Evolutionary conservation across 495 filamentous ascomycete species (phyloP), one percentile per base, ranked within the genome.

Genomic region (Penicillium odoratum): DNA sequence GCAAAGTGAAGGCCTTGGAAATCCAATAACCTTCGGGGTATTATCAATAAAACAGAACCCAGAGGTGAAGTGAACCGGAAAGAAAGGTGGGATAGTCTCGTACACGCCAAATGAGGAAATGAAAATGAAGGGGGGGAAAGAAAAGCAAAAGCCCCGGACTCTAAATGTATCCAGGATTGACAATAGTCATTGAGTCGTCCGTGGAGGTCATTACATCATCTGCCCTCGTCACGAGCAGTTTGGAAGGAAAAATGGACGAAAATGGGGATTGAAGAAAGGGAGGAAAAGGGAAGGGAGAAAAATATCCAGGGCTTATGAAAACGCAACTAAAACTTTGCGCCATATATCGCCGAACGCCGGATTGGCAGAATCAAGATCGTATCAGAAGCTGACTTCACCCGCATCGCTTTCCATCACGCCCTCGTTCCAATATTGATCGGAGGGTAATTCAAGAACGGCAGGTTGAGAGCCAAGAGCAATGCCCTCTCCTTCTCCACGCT

Each of bases 401-500:
- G 67, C 63, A 43, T 80, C 77, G 38, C 63, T 73, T 48, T 80
- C 77, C 58, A 80, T 65, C 21, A 78, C 75, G 10, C 47, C 71
- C 21, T 78, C 77, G 49, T 76, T 71, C 74, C 72, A 78, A 42
- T 67, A 75, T 18, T 73, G 70, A 46, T 75, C 70, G 1, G 73
- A 70, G 0, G 64, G 40, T 7, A 58, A 53, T 11, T 74, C 69
- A 21, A 66, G 64, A 29, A 67, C 65, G 2, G 71, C 55, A 9
- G 62, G 55, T 45, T 70, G 71, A 33, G 69, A 66, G 15, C 68
- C 62, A 7, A 74, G 58, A 3, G 72, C 74, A 47, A 76, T 74
- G 25, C 68, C 76, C 60, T 79, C 76, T 25, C 73, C 77, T 51
- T 81, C 78, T n/a, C 75, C 75, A 36, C 78, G 65, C 60, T 81